phyloP scores from a whole-genome alignment of 352 stramenopile species.

The Globisporangium perplexum region DNA sequence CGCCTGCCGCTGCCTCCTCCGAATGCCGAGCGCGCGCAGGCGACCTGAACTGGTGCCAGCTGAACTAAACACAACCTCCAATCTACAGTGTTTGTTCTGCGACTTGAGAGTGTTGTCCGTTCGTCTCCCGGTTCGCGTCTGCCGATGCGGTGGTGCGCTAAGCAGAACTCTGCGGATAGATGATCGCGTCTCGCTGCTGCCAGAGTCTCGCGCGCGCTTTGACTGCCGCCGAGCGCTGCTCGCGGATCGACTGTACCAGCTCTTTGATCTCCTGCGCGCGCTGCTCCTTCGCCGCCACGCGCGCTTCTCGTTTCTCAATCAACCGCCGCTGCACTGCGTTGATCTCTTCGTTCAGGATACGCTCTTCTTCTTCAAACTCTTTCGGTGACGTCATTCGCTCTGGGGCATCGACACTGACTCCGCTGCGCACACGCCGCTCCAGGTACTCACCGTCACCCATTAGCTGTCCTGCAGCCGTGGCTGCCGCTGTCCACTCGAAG shows the following conservation, averaged over 20 bases:
- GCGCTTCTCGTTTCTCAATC: slow-evolving; percentile 21
- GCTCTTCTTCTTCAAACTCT: slow-evolving; percentile 25
- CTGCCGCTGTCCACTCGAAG: slow-evolving; percentile 30
- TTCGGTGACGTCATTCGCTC: slow-evolving; percentile 15
- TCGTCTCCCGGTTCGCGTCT: not conserved
- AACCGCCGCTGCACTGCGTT: slow-evolving; percentile 15
- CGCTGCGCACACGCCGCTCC: not conserved
- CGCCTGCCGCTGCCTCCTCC: not conserved
- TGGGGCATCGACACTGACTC: not conserved
- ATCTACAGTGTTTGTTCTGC: not conserved
- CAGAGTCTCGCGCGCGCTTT: slow-evolving; percentile 27
- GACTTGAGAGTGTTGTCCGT: not conserved
- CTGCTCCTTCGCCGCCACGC: slow-evolving; percentile 26
- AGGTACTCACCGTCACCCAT: slow-evolving; percentile 7
- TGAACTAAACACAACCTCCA: not conserved
- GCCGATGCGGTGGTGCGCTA: not conserved
- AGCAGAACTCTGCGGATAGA: not conserved
- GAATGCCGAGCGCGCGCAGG: not conserved
- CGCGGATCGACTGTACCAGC: slow-evolving; percentile 24
- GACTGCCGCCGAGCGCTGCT: slow-evolving; percentile 26
- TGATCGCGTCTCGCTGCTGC: slow-evolving; percentile 16
- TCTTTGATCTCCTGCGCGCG: slow-evolving; percentile 25
- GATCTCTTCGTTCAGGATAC: slow-evolving; percentile 25
- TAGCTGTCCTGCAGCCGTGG: slow-evolving; percentile 9
- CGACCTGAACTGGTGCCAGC: slow-evolving; percentile 1